phyloP scores from a whole-genome alignment of 257 asterid species.

The Pogostemon cablin region DNA sequence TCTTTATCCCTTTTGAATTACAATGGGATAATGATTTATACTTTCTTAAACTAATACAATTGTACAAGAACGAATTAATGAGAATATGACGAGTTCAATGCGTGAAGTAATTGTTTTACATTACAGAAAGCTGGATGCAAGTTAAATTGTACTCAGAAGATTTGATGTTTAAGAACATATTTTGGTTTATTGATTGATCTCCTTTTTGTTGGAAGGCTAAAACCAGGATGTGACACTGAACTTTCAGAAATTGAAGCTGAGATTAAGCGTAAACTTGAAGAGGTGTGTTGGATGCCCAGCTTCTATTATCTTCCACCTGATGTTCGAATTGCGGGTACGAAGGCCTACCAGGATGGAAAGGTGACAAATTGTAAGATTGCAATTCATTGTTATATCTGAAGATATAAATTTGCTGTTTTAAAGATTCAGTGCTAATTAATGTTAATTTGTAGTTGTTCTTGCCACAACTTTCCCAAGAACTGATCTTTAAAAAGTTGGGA shows the following conservation, averaged over 20 bases:
- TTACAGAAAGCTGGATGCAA: slow-evolving; percentile 5
- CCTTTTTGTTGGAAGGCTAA: slow-evolving; percentile 53
- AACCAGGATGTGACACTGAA: slow-evolving; percentile 63
- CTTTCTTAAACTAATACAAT: background rate
- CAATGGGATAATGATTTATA: slow-evolving; percentile 16
- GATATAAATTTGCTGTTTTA: background rate
- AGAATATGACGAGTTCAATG: slow-evolving; percentile 18
- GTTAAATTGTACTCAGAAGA: background rate
- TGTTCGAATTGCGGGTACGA: slow-evolving; percentile 71
- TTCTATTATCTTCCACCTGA: slow-evolving; percentile 73
- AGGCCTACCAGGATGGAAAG: slow-evolving; percentile 83
- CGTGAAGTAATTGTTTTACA: background rate
- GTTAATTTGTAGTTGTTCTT: background rate
- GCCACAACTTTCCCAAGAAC: background rate
- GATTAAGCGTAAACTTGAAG: slow-evolving; percentile 58
- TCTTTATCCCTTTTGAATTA: slow-evolving; percentile 12
- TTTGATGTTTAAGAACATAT: slow-evolving; percentile 8
- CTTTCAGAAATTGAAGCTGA: slow-evolving; percentile 73
- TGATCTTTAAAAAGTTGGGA: background rate
- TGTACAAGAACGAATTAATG: background rate
- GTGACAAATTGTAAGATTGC: slow-evolving; percentile 40
- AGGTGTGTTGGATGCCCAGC: slow-evolving; percentile 72
- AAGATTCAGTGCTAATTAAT: slow-evolving; percentile 1
- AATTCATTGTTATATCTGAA: background rate
- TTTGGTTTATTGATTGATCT: slow-evolving; percentile 10